Evolutionary conservation across 768 basidiomycete species (phyloP).

Genomic region (Leccinum longicurvipes): DNA sequence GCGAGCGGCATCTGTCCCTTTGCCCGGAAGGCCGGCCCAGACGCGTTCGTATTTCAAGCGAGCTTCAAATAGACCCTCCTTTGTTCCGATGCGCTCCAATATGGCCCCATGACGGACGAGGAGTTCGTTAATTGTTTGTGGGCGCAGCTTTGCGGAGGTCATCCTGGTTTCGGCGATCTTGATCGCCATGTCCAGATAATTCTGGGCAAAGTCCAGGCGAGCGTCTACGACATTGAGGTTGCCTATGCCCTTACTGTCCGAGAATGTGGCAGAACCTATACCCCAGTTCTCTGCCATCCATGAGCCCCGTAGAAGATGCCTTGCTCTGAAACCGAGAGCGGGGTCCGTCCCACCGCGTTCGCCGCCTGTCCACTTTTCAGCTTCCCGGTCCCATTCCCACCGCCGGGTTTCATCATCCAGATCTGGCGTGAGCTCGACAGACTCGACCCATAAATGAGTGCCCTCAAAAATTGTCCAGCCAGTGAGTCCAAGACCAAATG

Average conservation of each 20-base stretch:
- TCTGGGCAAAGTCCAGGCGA: constrained; percentile 51
- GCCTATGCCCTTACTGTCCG: constrained; percentile 33
- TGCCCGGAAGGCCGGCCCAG: constrained; percentile 45
- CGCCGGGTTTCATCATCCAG: constrained; percentile 48
- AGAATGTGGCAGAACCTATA: constrained; percentile 39
- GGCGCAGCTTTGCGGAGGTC: constrained; percentile 40
- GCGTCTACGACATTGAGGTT: constrained; percentile 49
- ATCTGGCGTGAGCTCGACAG: constrained; percentile 44
- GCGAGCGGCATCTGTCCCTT: constrained; percentile 46
- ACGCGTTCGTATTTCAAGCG: constrained; percentile 54
- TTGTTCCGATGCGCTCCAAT: constrained; percentile 59
- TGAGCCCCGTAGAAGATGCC: constrained; percentile 62
- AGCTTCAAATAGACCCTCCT: constrained; percentile 49
- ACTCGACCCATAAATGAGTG: constrained; percentile 64
- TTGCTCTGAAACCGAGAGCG: constrained; percentile 55
- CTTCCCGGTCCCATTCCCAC: constrained; percentile 69
- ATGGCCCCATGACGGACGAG: constrained; percentile 51
- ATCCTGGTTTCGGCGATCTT: constrained; percentile 41
- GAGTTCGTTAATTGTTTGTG: constrained; percentile 54
- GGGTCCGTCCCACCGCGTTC: constrained; percentile 67
- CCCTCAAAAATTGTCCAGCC: constrained; percentile 50
- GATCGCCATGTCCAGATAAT: constrained; percentile 50
- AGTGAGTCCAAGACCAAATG: constrained; percentile 43
- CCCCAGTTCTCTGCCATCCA: constrained; percentile 75
- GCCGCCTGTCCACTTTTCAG: constrained; percentile 60